Percentiles rank a stretch among this genome's conserved stretches.
Conservation (phyloP, 2,329 filamentous ascomycete genomes). For the Epichloe sibirici region DNA sequence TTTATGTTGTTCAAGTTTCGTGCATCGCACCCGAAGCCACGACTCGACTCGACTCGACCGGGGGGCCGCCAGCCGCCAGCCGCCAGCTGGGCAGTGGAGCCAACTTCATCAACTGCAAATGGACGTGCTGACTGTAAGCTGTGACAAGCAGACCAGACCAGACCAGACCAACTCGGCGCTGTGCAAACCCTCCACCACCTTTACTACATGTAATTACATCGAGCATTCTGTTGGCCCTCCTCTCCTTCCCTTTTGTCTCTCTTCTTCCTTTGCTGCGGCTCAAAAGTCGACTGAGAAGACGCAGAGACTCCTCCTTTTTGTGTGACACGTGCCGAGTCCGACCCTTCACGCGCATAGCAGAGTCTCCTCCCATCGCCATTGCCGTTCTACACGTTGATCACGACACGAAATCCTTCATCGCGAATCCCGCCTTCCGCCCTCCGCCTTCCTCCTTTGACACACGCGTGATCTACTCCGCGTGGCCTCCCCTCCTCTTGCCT, state of each 20-base stretch:
- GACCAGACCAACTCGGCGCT: no score
- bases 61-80: neutral
- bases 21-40: no score
- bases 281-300: neutral
- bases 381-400: neutral
- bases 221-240: neutral
- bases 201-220: no score
- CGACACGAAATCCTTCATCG: neutral
- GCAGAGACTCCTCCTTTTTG: neutral
- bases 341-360: neutral
- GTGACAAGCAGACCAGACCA: no score
- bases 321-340: constrained; percentile 1
- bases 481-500: neutral
- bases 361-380: neutral
- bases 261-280: neutral
- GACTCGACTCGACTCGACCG: neutral
- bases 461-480: neutral
- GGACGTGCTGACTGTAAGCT: no score
- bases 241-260: neutral
- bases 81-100: neutral
- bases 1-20: no score
- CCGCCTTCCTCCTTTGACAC: neutral
- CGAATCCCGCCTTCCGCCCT: neutral
- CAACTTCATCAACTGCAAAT: no score
- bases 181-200: no score